Evolutionary conservation across 176 grass and related monocot species (phyloP).

Genomic region (Aechmea fasciata): DNA sequence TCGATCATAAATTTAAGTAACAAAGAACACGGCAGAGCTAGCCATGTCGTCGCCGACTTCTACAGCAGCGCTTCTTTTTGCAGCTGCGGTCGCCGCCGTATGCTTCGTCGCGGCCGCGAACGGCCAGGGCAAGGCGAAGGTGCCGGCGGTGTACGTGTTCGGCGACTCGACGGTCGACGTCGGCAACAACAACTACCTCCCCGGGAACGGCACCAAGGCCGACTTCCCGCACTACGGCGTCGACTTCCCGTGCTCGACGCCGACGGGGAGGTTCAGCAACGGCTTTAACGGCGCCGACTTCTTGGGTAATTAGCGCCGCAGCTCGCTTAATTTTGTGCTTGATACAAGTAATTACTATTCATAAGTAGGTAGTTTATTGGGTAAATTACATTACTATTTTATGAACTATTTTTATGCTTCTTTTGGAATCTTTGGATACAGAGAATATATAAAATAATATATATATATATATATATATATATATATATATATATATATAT

Average conservation of each 20-base stretch:
- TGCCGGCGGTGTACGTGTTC: constrained; percentile 63
- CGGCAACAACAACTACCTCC: constrained; percentile 56
- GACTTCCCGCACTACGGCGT: constrained; percentile 70
- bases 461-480: too few species aligned
- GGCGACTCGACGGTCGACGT: constrained; percentile 67
- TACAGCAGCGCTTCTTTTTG: too few species aligned
- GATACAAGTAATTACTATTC: not conserved
- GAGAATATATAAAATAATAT: too few species aligned
- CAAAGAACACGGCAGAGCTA: too few species aligned
- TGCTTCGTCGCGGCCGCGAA: not conserved
- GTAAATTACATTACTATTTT: too few species aligned
- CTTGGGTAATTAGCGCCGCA: constrained; percentile 22
- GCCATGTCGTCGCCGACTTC: too few species aligned
- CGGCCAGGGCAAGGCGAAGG: constrained; percentile 1
- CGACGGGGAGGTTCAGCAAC: constrained; percentile 75
- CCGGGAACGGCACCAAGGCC: constrained; percentile 21
- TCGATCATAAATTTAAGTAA: too few species aligned
- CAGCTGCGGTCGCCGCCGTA: too few species aligned
- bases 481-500: too few species aligned
- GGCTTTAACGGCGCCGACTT: constrained; percentile 51
- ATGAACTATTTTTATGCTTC: too few species aligned
- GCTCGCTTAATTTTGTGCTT: not conserved
- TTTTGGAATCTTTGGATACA: too few species aligned
- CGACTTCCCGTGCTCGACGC: constrained; percentile 44
- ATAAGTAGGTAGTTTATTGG: too few species aligned